Conservation (phyloP, 371 early-diverging fungal genomes). For the Rhizomucor miehei region DNA sequence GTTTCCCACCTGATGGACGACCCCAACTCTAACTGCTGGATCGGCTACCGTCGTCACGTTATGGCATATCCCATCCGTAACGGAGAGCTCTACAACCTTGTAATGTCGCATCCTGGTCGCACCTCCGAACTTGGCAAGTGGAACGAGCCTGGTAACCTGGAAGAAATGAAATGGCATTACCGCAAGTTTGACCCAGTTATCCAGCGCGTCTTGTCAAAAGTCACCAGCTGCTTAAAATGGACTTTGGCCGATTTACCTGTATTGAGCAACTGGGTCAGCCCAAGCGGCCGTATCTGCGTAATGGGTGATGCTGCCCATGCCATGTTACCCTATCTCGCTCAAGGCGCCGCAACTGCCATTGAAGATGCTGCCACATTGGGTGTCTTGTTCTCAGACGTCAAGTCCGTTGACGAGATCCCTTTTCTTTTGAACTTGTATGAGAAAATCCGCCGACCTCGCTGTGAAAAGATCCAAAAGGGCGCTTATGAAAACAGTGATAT, state of each 20-base stretch:
- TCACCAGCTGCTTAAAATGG: conserved; percentile 23
- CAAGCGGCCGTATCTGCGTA: conserved; percentile 14
- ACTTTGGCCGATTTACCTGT: conserved; percentile 27
- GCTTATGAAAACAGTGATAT: conserved; percentile 24
- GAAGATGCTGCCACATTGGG: conserved; percentile 31
- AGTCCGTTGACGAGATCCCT: conserved; percentile 19
- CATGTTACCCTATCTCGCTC: conserved; percentile 30
- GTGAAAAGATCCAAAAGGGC: conserved; percentile 25
- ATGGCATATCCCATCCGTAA: conserved; percentile 29
- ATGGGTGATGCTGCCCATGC: conserved; percentile 34
- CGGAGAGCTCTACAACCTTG: conserved; percentile 26
- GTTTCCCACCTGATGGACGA: conserved; percentile 25
- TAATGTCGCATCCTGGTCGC: conserved; percentile 25
- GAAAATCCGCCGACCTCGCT: conserved; percentile 23
- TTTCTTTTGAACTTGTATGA: conserved; percentile 16
- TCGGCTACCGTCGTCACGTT: conserved; percentile 24
- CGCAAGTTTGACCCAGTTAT: conserved; percentile 24
- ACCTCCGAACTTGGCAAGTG: conserved; percentile 19
- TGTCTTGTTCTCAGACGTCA: conserved; percentile 18
- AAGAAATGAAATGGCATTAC: conserved; percentile 25
- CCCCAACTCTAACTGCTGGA: conserved; percentile 30
- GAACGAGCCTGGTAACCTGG: conserved; percentile 24
- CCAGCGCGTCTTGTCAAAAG: conserved; percentile 16
- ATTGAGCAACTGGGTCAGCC: conserved; percentile 25
- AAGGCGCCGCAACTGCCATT: conserved; percentile 27